phyloP scores from a whole-genome alignment of 768 basidiomycete genomes.

The Tricholoma sp. region DNA sequence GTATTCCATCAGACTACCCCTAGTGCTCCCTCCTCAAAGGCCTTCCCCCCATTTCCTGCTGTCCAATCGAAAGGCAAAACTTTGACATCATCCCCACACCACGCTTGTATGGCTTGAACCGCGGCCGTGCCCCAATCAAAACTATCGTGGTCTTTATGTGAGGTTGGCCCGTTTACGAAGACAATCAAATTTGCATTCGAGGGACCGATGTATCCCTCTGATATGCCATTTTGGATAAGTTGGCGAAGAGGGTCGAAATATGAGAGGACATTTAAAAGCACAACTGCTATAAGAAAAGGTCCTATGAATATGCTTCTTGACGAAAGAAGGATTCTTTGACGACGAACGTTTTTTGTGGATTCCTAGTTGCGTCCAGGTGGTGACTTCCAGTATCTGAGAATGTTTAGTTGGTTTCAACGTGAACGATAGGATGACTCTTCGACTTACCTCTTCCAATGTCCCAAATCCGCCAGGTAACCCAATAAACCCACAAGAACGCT shows the following conservation, averaged over 20 bases:
- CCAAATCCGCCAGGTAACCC: constrained; percentile 93
- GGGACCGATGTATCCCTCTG: constrained; percentile 70
- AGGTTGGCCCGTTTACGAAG: constrained; percentile 72
- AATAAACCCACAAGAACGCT: constrained; percentile 72
- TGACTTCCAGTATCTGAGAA: constrained; percentile 76
- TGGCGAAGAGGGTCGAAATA: constrained; percentile 82
- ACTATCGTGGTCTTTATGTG: constrained; percentile 42
- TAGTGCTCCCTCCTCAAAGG: neutral
- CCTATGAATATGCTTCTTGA: neutral
- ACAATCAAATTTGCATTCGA: constrained; percentile 56
- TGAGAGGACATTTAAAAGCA: constrained; percentile 79
- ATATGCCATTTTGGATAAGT: constrained; percentile 62
- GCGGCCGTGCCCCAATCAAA: constrained; percentile 81
- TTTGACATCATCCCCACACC: constrained; percentile 34
- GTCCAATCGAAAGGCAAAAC: constrained; percentile 47
- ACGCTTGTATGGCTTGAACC: constrained; percentile 56
- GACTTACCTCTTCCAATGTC: constrained; percentile 83
- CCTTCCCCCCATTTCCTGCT: constrained; percentile 27
- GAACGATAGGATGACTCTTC: constrained; percentile 1
- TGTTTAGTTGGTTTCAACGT: neutral
- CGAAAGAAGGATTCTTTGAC: neutral
- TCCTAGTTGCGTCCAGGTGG: constrained; percentile 91
- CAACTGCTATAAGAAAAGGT: constrained; percentile 50
- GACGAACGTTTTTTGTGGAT: constrained; percentile 75
- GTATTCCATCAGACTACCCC: neutral